A percentile compares a stretch with the other conserved stretches of the same genome.
phyloP scores from a whole-genome alignment of 768 basidiomycete genomes.

The Inosperma sp. region DNA sequence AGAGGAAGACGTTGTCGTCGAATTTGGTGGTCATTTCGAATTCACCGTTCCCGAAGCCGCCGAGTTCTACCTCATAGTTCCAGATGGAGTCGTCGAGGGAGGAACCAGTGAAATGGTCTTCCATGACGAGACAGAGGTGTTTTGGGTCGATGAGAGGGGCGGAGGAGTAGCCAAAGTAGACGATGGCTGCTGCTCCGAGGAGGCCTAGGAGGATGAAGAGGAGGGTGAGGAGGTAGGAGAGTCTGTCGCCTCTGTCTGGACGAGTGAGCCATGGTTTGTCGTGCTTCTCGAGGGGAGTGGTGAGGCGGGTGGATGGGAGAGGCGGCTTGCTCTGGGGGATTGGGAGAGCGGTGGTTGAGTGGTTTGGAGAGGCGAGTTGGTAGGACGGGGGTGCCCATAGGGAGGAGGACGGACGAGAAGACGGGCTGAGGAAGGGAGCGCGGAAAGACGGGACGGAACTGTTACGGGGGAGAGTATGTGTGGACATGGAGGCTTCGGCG shows the following conservation, averaged over 20 bases:
- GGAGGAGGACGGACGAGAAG: conserved; percentile 57
- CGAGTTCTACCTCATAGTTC: conserved; percentile 64
- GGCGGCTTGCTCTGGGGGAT: conserved; percentile 36
- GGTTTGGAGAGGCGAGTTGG: conserved; percentile 20
- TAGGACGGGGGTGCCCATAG: conserved; percentile 59
- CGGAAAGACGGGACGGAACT: conserved; percentile 53
- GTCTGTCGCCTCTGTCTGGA: conserved; percentile 31
- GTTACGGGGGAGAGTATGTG: conserved; percentile 33
- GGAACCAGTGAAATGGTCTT: conserved; percentile 59
- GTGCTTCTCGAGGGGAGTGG: conserved; percentile 44
- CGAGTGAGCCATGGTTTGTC: conserved; percentile 60
- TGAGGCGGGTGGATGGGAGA: conserved; percentile 45
- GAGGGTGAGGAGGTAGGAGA: conserved; percentile 47
- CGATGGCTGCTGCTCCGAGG: conserved; percentile 45
- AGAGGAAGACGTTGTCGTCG: conserved; percentile 59
- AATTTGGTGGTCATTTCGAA: conserved; percentile 75
- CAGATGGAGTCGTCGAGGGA: conserved; percentile 49
- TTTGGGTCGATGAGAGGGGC: conserved; percentile 42
- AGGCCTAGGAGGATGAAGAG: conserved; percentile 51
- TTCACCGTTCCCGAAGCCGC: conserved; percentile 76
- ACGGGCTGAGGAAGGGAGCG: conserved; percentile 64
- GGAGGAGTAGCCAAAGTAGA: conserved; percentile 47
- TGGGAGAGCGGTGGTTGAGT: conserved; percentile 15
- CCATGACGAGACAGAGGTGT: conserved; percentile 56
- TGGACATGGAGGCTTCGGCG: background rate